These are phyloP conservation scores for Gastrolobium villosum DNA, from an alignment of 306 rosid species.

Conservation along the genomic window DNA sequence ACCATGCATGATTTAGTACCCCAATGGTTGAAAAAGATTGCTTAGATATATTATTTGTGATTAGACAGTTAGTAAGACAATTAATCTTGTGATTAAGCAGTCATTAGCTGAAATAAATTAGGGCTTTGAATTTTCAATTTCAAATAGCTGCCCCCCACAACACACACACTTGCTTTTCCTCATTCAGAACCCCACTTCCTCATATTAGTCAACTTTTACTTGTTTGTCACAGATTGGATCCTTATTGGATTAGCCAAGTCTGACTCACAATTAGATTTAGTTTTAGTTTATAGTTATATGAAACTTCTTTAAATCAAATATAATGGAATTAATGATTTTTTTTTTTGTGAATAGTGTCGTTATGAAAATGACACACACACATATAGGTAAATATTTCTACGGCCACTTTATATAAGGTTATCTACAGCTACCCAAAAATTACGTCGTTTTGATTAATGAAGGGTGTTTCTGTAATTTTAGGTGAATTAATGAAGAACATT, in stretches of 20 bases:
- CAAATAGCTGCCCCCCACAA: slow-evolving; percentile 21
- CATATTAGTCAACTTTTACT: slow-evolving; percentile 12
- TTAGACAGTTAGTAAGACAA: slow-evolving; percentile 52
- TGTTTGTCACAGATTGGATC: not conserved
- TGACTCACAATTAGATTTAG: not conserved
- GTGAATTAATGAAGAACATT: too few species aligned
- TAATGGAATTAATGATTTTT: not conserved
- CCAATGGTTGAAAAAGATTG: not conserved
- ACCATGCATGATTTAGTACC: not conserved
- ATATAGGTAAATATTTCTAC: too few species aligned
- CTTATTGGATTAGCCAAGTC: slow-evolving; percentile 3
- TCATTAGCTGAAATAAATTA: slow-evolving; percentile 39
- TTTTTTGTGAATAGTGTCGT: too few species aligned
- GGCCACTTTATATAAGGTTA: too few species aligned
- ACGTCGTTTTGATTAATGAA: too few species aligned
- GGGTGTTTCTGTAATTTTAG: too few species aligned
- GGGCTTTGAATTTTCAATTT: slow-evolving; percentile 25
- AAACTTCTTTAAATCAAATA: not conserved
- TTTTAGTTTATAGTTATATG: not conserved
- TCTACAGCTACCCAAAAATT: too few species aligned
- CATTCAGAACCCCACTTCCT: slow-evolving; percentile 7
- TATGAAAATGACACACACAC: too few species aligned
- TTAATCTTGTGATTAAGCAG: slow-evolving; percentile 46
- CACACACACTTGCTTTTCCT: slow-evolving; percentile 37
- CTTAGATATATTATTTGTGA: slow-evolving; percentile 38